Conservation (phyloP, 129 eudicot species). For the Flaveria brownii region DNA sequence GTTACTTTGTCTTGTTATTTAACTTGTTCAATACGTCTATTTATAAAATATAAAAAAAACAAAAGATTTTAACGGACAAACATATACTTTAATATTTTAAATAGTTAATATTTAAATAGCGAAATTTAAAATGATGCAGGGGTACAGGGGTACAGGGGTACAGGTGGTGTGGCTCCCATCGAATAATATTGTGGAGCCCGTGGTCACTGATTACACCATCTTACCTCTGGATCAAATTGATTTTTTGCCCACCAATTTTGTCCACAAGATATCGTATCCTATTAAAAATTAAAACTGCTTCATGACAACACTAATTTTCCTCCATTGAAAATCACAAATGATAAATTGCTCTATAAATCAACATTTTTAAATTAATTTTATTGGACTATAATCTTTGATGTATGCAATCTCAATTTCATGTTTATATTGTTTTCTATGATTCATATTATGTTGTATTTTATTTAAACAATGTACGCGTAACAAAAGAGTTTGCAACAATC, state of each 20-base stretch:
- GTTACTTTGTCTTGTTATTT: constrained; percentile 8
- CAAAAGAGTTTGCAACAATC: too few species aligned
- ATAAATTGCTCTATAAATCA: not conserved
- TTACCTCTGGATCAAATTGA: constrained; percentile 36
- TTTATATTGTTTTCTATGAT: too few species aligned
- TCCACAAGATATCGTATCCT: constrained; percentile 34
- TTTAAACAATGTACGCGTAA: too few species aligned
- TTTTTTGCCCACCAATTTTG: constrained; percentile 41
- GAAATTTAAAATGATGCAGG: constrained; percentile 14
- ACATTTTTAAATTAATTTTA: too few species aligned
- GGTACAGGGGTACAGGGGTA: not conserved
- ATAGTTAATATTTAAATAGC: not conserved
- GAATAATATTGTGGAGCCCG: constrained; percentile 41
- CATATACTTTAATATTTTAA: too few species aligned
- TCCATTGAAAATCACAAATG: not conserved
- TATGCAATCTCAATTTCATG: too few species aligned
- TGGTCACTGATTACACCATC: constrained; percentile 42
- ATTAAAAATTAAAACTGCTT: not conserved
- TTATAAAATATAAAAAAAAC: not conserved
- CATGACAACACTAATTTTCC: not conserved
- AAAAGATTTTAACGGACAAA: not conserved
- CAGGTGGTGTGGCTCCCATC: constrained; percentile 30
- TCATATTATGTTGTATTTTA: too few species aligned
- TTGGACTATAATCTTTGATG: not conserved
- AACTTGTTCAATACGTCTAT: constrained; percentile 11